A percentile compares a stretch with the other conserved stretches of the same genome.
Conservation (phyloP, 257 asterid genomes). For the Catharanthus roseus region DNA sequence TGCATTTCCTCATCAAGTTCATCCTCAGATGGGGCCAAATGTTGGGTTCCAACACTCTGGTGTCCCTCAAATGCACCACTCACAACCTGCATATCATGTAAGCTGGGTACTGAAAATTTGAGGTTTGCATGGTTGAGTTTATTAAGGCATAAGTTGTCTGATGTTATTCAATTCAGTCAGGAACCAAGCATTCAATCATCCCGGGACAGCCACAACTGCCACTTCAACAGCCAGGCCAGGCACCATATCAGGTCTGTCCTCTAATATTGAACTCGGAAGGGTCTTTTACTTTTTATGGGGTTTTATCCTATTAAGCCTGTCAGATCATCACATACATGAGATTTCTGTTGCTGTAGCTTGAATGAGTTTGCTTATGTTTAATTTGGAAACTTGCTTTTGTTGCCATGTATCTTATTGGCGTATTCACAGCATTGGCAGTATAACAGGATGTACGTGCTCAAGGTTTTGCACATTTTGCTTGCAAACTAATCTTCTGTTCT, state of each 20-base stretch:
- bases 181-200: constrained; percentile 51
- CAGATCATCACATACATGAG: background rate
- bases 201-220: constrained; percentile 70
- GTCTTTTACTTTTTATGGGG: background rate
- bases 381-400: background rate
- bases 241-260: constrained; percentile 66
- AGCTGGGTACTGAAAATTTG: constrained; percentile 21
- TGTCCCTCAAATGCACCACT: constrained; percentile 69
- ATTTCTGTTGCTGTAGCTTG: background rate
- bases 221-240: constrained; percentile 53
- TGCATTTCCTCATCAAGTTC: constrained; percentile 65
- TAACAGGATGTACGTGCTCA: background rate
- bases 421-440: background rate
- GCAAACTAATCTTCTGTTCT: background rate
- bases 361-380: background rate
- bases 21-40: constrained; percentile 62
- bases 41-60: constrained; percentile 68
- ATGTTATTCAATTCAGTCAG: constrained; percentile 48
- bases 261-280: constrained; percentile 15
- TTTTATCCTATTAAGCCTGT: background rate
- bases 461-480: background rate
- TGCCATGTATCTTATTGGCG: background rate
- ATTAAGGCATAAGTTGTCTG: constrained; percentile 15
- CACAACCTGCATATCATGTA: constrained; percentile 80
- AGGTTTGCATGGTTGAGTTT: background rate